Conservation (phyloP, 768 basidiomycete species). For the Serendipita sp. region DNA sequence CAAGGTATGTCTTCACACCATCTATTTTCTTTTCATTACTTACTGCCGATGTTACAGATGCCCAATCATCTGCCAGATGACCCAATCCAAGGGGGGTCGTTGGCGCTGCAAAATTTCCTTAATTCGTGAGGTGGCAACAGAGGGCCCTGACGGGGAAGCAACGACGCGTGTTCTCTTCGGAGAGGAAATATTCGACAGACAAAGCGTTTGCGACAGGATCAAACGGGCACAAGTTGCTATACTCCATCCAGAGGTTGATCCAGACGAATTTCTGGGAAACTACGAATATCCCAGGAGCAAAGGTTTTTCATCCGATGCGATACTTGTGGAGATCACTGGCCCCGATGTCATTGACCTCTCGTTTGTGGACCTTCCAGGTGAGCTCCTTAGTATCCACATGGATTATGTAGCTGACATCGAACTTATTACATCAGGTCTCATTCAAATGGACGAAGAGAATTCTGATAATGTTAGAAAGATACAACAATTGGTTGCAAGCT, state of each 20-base stretch:
- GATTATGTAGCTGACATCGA: not conserved
- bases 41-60: not conserved
- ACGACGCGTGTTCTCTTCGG: not conserved
- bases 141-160: not conserved
- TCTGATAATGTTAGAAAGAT: not conserved
- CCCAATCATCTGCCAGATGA: not conserved
- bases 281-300: not conserved
- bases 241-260: not conserved
- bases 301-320: not conserved
- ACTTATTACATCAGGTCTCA: not conserved
- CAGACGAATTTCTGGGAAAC: not conserved
- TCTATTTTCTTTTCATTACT: not conserved
- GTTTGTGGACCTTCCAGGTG: not conserved
- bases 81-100: not conserved
- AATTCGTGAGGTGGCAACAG: not conserved
- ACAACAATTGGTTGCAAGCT: not conserved
- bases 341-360: conserved; percentile 1
- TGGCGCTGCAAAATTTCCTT: not conserved
- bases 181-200: not conserved
- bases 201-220: not conserved
- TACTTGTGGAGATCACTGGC: not conserved
- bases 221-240: not conserved
- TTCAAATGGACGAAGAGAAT: not conserved
- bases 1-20: not conserved
- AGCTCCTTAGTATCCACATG: not conserved